phyloP scores from a whole-genome alignment of 148 eudicot genomes.

The Rhododendron kiyosumense region DNA sequence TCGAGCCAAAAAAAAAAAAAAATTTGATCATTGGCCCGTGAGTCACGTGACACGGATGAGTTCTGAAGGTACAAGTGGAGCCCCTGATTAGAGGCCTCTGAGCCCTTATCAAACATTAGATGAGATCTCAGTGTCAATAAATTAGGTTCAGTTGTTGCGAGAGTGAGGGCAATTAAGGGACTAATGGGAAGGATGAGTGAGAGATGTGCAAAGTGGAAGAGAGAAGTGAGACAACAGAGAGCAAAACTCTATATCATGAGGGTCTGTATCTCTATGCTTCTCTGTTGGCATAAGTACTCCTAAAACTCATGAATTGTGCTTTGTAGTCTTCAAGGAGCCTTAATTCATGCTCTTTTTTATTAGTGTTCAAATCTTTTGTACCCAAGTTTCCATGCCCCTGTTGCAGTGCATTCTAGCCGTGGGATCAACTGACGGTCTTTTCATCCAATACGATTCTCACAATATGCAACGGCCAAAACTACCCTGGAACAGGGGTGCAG shows the following conservation, averaged over 20 bases:
- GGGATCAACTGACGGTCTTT: no score
- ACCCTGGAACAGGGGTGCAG: neutral
- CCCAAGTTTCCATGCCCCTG: no score
- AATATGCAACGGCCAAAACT: neutral
- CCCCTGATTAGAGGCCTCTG: neutral
- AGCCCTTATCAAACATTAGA: neutral
- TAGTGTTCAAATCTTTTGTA: neutral
- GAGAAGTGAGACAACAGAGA: constrained; percentile 35
- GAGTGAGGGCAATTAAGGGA: neutral
- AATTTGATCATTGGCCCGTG: neutral
- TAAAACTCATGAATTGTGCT: neutral
- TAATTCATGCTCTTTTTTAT: neutral
- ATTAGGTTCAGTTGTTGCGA: neutral
- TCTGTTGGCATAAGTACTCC: constrained; percentile 31
- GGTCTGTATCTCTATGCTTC: constrained; percentile 49
- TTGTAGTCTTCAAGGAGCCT: neutral
- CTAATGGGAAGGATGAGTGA: constrained; percentile 24
- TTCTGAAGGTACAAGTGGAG: constrained; percentile 6
- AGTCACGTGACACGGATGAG: constrained; percentile 2
- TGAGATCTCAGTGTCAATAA: neutral
- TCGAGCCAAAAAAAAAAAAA: no score
- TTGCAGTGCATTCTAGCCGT: no score
- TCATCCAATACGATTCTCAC: neutral
- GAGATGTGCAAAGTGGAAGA: constrained; percentile 44
- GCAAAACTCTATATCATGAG: constrained; percentile 47